Evolutionary conservation across 805 yeast species (phyloP).

Genomic region (Wickerhamomyces strasburgensis): DNA sequence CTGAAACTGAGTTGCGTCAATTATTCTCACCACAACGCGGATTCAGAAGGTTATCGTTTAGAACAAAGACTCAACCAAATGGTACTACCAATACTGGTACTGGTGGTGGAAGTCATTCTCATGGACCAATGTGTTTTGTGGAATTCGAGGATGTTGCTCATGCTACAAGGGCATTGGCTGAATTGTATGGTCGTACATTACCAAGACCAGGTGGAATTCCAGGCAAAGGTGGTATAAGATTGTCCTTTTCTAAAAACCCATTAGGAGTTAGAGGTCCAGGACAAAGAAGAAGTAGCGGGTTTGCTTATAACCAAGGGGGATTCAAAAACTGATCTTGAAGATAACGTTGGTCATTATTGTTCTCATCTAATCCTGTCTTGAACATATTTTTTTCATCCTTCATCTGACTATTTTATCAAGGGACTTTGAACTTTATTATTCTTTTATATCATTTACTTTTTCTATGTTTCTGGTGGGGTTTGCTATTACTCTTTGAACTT

Average conservation of each 20-base stretch:
- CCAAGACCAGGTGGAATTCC: slow-evolving; percentile 69
- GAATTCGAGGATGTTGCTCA: slow-evolving; percentile 94
- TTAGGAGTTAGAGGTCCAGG: slow-evolving; percentile 86
- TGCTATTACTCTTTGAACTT: background rate
- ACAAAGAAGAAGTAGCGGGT: slow-evolving; percentile 36
- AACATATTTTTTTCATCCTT: background rate
- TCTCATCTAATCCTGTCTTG: background rate
- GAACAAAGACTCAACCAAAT: slow-evolving; percentile 59
- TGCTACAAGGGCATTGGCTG: slow-evolving; percentile 92
- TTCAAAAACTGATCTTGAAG: slow-evolving; percentile 11
- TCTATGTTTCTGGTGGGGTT: background rate
- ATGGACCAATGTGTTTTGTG: slow-evolving; percentile 99
- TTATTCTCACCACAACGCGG: slow-evolving; percentile 87
- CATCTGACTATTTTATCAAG: too few species aligned
- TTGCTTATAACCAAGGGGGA: slow-evolving; percentile 15
- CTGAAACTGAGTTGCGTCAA: slow-evolving; percentile 85
- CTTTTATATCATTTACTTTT: background rate
- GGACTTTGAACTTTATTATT: too few species aligned
- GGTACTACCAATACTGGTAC: slow-evolving; percentile 23
- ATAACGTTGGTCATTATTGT: too few species aligned
- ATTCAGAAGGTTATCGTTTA: slow-evolving; percentile 85
- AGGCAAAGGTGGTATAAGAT: slow-evolving; percentile 89
- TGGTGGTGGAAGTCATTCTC: slow-evolving; percentile 34
- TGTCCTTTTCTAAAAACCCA: slow-evolving; percentile 94
- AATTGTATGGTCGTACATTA: slow-evolving; percentile 85